These are phyloP conservation scores for Saccharomyces mikatae DNA, from an alignment of 805 yeast genomes.

Conservation along the genomic window DNA sequence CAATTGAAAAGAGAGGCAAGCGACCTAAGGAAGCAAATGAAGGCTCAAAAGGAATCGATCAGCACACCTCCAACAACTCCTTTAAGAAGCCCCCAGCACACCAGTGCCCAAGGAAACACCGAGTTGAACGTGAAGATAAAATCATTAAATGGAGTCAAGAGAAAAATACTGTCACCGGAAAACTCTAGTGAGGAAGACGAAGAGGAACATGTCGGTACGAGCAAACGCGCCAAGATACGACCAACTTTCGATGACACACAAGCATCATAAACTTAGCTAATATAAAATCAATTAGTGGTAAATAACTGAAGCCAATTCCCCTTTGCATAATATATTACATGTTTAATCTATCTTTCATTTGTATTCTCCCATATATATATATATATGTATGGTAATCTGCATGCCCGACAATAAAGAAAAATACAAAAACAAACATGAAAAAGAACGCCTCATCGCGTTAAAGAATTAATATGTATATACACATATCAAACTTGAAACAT, in stretches of 20 bases:
- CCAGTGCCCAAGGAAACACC: neutral
- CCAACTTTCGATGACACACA: neutral
- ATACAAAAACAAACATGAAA: neutral
- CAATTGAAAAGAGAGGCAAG: slow-evolving; percentile 28
- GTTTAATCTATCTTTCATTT: neutral
- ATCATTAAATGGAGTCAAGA: slow-evolving; percentile 9
- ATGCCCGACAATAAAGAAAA: neutral
- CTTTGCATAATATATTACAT: neutral
- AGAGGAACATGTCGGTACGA: neutral
- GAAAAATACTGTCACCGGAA: slow-evolving; percentile 7
- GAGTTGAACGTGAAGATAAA: neutral
- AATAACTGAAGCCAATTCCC: neutral
- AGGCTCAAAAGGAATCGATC: slow-evolving; percentile 8
- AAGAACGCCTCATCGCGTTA: neutral
- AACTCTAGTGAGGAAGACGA: neutral
- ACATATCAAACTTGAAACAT: neutral
- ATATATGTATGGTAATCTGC: neutral
- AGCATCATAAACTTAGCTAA: neutral
- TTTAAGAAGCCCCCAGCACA: slow-evolving; percentile 1
- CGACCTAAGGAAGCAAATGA: slow-evolving; percentile 19
- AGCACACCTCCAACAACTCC: slow-evolving; percentile 31
- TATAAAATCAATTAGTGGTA: too few species aligned
- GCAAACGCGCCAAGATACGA: neutral
- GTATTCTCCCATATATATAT: neutral
- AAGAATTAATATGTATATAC: neutral